Evolutionary conservation across 1,284 basidiomycete genomes (phyloP), one percentile per base, ranked within the genome.

Genomic region (Melampsora larici-populina): DNA sequence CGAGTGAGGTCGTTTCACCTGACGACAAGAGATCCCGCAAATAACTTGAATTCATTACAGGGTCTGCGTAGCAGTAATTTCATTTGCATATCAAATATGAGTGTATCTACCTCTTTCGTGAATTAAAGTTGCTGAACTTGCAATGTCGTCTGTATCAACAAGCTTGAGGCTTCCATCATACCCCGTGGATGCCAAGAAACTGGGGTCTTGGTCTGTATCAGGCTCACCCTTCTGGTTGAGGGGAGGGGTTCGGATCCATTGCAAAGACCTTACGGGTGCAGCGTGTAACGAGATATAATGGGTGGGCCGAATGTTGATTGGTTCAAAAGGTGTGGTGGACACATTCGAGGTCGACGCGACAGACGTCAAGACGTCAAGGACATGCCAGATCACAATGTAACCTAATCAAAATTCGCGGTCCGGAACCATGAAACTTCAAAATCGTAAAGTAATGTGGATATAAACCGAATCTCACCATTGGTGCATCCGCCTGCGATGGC

Each of bases 401-500:
- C 93, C 92, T 94, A 79, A 33, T 31, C 18, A 26, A 58, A 31
- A 31, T 31, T n/a, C n/a, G 29, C 21, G 58, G 1, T 58, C 46
- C 4, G 51, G 33, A n/a, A 62, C 15, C 11, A 21, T n/a, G 33
- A 26, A 36, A 65, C 5, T 40, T 46, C 29, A 26, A 66, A 58
- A 43, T 9, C 51, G 55, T 79, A 36, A 24, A 51, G 31, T 55
- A n/a, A 31, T n/a, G 17, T 17, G 43, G 1, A 21, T 29, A 24
- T 13, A 51, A 40, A 63, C n/a, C 13, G 4, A 8, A 9, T 77
- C 85, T 70, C 74, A 92, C 93, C 93, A 80, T 92, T 91, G 1
- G 91, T 90, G 43, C 90, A 90, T 0, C 93, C 93, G 6, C 91
- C 87, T 1, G 90, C 92, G 2, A 97, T 82, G 4, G 90, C 81